phyloP scores from a whole-genome alignment of 805 yeast genomes.

The Cyberlindnera galapagoensis region DNA sequence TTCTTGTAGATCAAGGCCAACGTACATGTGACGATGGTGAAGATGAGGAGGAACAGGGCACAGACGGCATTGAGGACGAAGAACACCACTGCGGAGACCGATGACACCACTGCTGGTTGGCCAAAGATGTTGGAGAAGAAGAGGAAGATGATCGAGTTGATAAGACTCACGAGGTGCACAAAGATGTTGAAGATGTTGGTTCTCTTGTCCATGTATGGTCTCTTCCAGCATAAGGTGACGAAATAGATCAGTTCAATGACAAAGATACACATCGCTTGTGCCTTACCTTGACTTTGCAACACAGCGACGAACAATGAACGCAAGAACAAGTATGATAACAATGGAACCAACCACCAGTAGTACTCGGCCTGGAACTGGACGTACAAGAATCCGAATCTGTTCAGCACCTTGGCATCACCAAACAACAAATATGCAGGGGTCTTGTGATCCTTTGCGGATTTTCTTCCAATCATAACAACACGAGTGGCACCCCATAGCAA shows the following conservation, averaged over 20 bases:
- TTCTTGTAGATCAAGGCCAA: slow-evolving; percentile 81
- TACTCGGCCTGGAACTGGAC: slow-evolving; percentile 85
- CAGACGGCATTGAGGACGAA: slow-evolving; percentile 86
- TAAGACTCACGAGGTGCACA: slow-evolving; percentile 68
- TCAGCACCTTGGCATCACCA: slow-evolving; percentile 75
- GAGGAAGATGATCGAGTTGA: slow-evolving; percentile 81
- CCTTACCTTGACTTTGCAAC: slow-evolving; percentile 73
- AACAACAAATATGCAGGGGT: slow-evolving; percentile 89
- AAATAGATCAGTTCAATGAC: slow-evolving; percentile 70
- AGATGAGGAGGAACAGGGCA: slow-evolving; percentile 72
- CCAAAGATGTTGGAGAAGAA: slow-evolving; percentile 81
- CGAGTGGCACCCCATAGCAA: slow-evolving; percentile 66
- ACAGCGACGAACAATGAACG: slow-evolving; percentile 84
- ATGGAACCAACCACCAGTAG: slow-evolving; percentile 73
- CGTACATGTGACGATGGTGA: slow-evolving; percentile 83
- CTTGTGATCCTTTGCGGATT: slow-evolving; percentile 64
- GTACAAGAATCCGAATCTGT: slow-evolving; percentile 87
- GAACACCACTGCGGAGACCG: slow-evolving; percentile 86
- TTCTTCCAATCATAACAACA: slow-evolving; percentile 69
- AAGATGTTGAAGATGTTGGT: slow-evolving; percentile 91
- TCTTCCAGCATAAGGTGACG: slow-evolving; percentile 53
- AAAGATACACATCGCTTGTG: slow-evolving; percentile 73
- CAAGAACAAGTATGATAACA: slow-evolving; percentile 58
- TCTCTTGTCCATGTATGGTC: slow-evolving; percentile 93
- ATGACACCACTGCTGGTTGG: slow-evolving; percentile 83